phyloP scores from a whole-genome alignment of 208 protist species.

The Trypanosoma rangeli region DNA sequence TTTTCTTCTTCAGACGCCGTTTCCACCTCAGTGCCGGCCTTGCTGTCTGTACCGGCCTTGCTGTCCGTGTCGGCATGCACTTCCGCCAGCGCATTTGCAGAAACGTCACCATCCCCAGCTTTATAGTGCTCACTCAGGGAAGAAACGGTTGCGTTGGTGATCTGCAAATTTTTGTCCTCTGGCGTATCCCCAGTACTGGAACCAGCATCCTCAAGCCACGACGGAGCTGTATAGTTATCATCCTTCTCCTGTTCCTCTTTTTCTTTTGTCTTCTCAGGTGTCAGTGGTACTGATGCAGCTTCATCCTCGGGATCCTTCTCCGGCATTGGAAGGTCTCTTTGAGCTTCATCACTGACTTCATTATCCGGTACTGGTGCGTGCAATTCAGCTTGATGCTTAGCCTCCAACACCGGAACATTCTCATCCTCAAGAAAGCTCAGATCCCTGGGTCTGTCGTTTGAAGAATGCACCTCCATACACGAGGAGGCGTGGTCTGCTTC shows the following conservation, averaged over 20 bases:
- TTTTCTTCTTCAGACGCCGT: not conserved
- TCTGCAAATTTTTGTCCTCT: not conserved
- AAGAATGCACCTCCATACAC: not conserved
- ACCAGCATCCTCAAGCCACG: slow-evolving; percentile 12
- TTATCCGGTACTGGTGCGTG: not conserved
- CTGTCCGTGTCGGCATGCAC: no score
- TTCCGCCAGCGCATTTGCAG: not conserved
- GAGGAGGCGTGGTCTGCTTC: not conserved
- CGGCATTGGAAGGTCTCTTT: no score
- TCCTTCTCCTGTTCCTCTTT: not conserved
- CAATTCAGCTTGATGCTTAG: not conserved
- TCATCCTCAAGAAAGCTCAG: not conserved
- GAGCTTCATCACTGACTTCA: no score
- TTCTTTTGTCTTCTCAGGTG: not conserved
- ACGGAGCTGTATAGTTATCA: not conserved
- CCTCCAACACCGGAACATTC: not conserved
- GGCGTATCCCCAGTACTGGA: not conserved
- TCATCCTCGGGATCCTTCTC: not conserved
- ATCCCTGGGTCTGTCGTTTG: not conserved
- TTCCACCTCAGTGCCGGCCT: not conserved
- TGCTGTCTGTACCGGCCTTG: not conserved
- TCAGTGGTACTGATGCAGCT: not conserved
- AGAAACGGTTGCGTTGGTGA: no score
- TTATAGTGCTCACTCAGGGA: not conserved
- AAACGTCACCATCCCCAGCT: not conserved